Evolutionary conservation across 2,329 filamentous ascomycete genomes (phyloP), one percentile per base, ranked within the genome.

Genomic region (Colletotrichum godetiae): DNA sequence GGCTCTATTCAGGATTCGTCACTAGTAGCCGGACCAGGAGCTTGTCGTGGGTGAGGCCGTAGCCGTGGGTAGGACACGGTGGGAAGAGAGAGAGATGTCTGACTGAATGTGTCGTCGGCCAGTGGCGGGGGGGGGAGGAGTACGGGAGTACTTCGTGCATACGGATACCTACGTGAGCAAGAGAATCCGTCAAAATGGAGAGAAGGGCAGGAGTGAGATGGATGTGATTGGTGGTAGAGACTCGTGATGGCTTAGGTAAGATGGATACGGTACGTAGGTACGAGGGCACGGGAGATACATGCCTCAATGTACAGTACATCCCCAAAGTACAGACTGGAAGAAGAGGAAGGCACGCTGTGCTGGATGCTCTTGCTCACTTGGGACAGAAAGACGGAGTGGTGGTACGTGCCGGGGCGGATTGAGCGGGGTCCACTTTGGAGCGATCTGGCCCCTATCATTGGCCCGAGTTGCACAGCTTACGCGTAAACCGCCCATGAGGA

Each of bases 401-500:
- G 66, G 67, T 75, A 72, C 67, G 73, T 75, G 62, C 75, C 67
- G 63, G 60, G 68, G 65, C 62, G 64, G 67, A 74, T 63, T 71
- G 56, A 66, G 33, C 53, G 31, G 59, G 60, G 31, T 46, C 75
- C 75, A 74, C 75, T 68, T 35, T 35, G 19, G 3, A 73, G 2
- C 35, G 31, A 67, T 58, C 56, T 67, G 37, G 46, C 12, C 11
- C 24, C 52, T 65, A 19, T 10, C 35, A 80, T 80, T 80, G 78
- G 78, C 61, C 62, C 27, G 63, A 68, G 74, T 74, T 75, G 72
- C 75, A 76, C 76, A 78, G 79, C 78, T 80, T 76, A 80, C 79
- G 79, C 79, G 79, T 80, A 80, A 78, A 76, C 74, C 74, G 75
- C 59, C 74, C 74, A 73, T 73, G 73, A 68, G 74, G 72, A 75